phyloP scores from a whole-genome alignment of 495 filamentous ascomycete species.

The Aspergillus hancockii region DNA sequence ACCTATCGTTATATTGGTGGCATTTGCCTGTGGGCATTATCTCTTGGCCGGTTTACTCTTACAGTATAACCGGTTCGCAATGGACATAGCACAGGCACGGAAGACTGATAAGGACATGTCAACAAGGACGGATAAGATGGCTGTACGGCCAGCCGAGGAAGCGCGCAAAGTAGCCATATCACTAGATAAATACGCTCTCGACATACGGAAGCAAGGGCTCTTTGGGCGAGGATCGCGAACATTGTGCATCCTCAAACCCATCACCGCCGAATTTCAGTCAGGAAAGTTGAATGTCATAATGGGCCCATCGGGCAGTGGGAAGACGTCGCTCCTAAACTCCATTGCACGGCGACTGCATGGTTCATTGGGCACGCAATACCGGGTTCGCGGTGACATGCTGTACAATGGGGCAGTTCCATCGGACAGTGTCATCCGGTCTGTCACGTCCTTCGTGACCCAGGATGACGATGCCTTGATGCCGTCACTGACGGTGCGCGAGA shows the following conservation, averaged over 20 bases:
- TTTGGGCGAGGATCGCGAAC: slow-evolving; percentile 37
- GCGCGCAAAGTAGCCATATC: slow-evolving; percentile 59
- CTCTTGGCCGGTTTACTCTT: slow-evolving; percentile 55
- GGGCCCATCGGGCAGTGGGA: slow-evolving; percentile 75
- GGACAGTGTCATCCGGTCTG: slow-evolving; percentile 61
- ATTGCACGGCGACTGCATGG: slow-evolving; percentile 65
- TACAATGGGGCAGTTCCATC: slow-evolving; percentile 70
- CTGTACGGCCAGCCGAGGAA: slow-evolving; percentile 48
- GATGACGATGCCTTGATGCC: slow-evolving; percentile 74
- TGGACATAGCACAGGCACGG: slow-evolving; percentile 59
- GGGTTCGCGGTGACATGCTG: slow-evolving; percentile 55
- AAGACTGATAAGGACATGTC: slow-evolving; percentile 49
- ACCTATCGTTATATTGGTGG: slow-evolving; percentile 61
- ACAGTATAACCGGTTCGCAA: slow-evolving; percentile 58
- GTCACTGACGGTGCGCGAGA: slow-evolving; percentile 74
- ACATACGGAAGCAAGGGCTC: slow-evolving; percentile 58
- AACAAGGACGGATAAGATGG: slow-evolving; percentile 60
- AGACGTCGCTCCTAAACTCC: slow-evolving; percentile 68
- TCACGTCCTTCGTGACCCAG: slow-evolving; percentile 75
- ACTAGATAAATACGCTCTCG: slow-evolving; percentile 60
- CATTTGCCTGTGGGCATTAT: slow-evolving; percentile 59
- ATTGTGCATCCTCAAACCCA: slow-evolving; percentile 62
- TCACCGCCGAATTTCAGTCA: slow-evolving; percentile 61
- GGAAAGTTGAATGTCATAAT: slow-evolving; percentile 72
- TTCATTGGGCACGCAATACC: slow-evolving; percentile 55